Evolutionary conservation across 108 stramenopile genomes (phyloP).

Genomic region (Cyclotella kingstonii): DNA sequence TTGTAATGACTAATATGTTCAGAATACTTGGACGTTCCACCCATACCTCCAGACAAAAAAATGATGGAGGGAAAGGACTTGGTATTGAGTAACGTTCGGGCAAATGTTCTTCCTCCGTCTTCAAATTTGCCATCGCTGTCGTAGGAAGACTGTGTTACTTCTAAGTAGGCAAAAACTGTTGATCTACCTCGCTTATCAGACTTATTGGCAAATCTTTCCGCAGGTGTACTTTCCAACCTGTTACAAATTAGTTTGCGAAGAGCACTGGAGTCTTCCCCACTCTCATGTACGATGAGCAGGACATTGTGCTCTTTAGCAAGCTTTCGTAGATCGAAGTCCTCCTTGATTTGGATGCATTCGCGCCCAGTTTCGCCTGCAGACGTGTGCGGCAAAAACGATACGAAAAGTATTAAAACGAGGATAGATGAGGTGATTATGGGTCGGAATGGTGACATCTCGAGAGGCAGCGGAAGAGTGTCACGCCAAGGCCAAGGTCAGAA

Average conservation of each 20-base stretch:
- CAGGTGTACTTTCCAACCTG: conserved; percentile 25
- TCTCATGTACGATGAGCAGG: conserved; percentile 31
- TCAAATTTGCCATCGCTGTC: conserved; percentile 23
- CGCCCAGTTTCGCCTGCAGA: conserved; percentile 11
- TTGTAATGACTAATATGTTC: conserved; percentile 25
- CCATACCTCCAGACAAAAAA: conserved; percentile 35
- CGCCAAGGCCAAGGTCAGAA: background rate
- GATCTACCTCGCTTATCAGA: conserved; percentile 6
- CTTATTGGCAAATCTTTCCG: conserved; percentile 8
- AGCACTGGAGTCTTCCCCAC: conserved; percentile 2
- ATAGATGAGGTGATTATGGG: conserved; percentile 6
- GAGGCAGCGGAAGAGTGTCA: background rate
- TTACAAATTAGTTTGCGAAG: conserved; percentile 27
- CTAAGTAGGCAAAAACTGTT: conserved; percentile 35
- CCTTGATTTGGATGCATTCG: conserved; percentile 25
- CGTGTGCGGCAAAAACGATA: conserved; percentile 22
- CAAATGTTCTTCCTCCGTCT: conserved; percentile 27
- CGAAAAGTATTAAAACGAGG: conserved; percentile 24
- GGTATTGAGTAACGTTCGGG: conserved; percentile 20
- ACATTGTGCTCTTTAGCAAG: conserved; percentile 36
- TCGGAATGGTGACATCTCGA: conserved; percentile 9
- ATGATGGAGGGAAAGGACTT: conserved; percentile 27
- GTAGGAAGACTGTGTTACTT: conserved; percentile 15
- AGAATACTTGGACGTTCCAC: conserved; percentile 27
- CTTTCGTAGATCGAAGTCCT: conserved; percentile 42